Percentiles rank a stretch among this genome's conserved stretches.
Conservation (phyloP, 345 rosid species). For the Acer negundo region DNA sequence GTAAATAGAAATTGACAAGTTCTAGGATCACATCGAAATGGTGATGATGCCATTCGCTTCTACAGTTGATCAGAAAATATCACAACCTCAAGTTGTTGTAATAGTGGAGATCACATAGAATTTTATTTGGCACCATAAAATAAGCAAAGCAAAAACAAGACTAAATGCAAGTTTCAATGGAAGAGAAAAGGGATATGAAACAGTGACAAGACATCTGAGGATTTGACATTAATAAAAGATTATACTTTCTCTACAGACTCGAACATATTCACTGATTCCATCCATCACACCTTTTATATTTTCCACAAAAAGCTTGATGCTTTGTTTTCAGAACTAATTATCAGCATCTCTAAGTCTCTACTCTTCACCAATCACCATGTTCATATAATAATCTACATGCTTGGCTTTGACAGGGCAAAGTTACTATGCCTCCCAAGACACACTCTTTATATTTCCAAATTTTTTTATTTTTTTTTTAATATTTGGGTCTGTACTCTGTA, state of each 20-base stretch:
- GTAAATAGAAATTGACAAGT: slow-evolving; percentile 39
- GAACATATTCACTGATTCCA: slow-evolving; percentile 58
- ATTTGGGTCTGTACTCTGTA: too few relatives aligned
- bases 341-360: neutral
- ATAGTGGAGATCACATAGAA: slow-evolving; percentile 49
- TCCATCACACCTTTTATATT: slow-evolving; percentile 21
- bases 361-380: neutral
- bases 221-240: slow-evolving; percentile 42
- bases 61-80: slow-evolving; percentile 15
- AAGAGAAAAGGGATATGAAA: slow-evolving; percentile 42
- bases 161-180: slow-evolving; percentile 42
- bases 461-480: neutral
- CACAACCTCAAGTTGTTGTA: slow-evolving; percentile 31
- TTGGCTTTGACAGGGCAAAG: neutral
- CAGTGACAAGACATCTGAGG: slow-evolving; percentile 46
- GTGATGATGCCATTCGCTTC: slow-evolving; percentile 44
- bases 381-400: neutral
- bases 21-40: slow-evolving; percentile 43
- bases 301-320: slow-evolving; percentile 34
- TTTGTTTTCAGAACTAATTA: slow-evolving; percentile 20
- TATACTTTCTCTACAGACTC: slow-evolving; percentile 41
- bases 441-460: neutral
- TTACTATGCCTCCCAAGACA: neutral
- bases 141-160: slow-evolving; percentile 24
- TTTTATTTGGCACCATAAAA: slow-evolving; percentile 22